Conservation (phyloP, 345 rosid species). For the Salix udensis region DNA sequence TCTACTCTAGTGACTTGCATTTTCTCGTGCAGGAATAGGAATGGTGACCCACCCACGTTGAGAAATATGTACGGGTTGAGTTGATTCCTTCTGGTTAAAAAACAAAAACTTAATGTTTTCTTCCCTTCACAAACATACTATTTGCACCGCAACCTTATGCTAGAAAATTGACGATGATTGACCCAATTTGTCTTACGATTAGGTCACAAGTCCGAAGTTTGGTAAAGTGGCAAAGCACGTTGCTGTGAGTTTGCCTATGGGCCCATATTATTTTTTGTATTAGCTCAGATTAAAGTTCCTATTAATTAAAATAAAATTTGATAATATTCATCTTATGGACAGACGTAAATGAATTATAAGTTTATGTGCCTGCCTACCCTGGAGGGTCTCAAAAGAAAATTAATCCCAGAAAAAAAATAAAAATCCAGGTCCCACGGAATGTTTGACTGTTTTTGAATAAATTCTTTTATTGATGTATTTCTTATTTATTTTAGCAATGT, state of each 20-base stretch:
- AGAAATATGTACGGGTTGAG: neutral
- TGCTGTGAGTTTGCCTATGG: neutral
- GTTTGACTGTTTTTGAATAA: no score
- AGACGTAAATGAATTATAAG: no score
- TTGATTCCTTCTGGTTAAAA: neutral
- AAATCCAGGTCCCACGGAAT: no score
- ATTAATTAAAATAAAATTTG: no score
- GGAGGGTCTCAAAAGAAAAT: no score
- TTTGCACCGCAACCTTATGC: neutral
- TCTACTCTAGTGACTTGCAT: neutral
- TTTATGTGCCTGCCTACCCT: no score
- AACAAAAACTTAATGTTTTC: neutral
- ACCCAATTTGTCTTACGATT: neutral
- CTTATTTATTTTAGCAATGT: no score
- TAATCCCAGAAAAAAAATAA: no score
- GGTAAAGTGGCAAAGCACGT: no score
- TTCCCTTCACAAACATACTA: neutral
- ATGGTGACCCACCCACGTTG: neutral
- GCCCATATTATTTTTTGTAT: no score
- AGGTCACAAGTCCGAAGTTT: neutral
- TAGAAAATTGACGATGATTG: neutral
- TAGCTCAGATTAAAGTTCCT: neutral
- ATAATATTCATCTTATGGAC: no score
- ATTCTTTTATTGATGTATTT: no score
- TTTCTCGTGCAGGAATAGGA: constrained; percentile 21